Conservation (phyloP, 169 alveolate genomes). For the Besnoitia besnoiti region DNA sequence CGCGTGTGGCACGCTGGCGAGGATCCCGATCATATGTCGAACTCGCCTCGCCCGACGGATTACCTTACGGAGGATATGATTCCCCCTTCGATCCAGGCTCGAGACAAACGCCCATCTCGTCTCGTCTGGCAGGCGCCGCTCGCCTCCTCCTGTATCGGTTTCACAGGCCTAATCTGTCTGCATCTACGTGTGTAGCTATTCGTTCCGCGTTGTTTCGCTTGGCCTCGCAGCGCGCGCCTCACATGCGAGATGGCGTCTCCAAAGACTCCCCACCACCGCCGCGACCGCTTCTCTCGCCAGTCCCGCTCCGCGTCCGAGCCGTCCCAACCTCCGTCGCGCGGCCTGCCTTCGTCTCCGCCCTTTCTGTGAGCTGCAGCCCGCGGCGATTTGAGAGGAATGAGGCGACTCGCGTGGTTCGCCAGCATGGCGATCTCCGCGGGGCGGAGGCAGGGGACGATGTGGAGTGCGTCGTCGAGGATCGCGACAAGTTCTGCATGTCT, state of each 20-base stretch:
- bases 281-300: background rate
- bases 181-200: no score
- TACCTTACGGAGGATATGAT: no score
- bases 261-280: conserved; percentile 3
- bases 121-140: no score
- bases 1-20: no score
- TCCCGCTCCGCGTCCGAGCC: background rate
- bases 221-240: no score
- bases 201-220: no score
- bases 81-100: no score
- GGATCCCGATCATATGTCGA: no score
- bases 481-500: background rate
- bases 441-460: conserved; percentile 20
- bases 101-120: no score
- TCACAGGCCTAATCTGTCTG: no score
- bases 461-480: background rate
- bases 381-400: background rate
- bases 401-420: conserved; percentile 41
- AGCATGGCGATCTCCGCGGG: conserved; percentile 42
- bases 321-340: background rate
- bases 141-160: no score
- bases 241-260: conserved; percentile 30
- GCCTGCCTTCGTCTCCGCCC: background rate
- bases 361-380: background rate
- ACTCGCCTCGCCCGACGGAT: no score